These are phyloP conservation scores for Melanomma pulvis-pyrius DNA, from an alignment of 495 filamentous ascomycete genomes.

Conservation along the genomic window DNA sequence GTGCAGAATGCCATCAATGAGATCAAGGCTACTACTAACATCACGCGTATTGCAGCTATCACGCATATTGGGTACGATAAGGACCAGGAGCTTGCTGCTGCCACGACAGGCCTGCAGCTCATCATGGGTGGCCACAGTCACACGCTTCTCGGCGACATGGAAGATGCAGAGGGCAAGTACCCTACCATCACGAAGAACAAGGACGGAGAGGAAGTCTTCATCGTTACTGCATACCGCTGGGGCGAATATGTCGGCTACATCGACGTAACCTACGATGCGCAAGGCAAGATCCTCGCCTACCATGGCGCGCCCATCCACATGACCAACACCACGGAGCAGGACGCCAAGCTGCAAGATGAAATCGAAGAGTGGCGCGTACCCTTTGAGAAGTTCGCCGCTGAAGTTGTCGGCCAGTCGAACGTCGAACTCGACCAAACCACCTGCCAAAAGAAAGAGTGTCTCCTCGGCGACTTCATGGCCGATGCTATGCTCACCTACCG, in stretches of 20 bases:
- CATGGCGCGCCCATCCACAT: constrained; percentile 60
- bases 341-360: constrained; percentile 54
- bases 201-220: constrained; percentile 63
- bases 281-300: constrained; percentile 58
- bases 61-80: constrained; percentile 64
- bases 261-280: constrained; percentile 56
- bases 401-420: constrained; percentile 52
- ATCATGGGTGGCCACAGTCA: constrained; percentile 65
- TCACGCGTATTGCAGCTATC: constrained; percentile 57
- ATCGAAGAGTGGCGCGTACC: constrained; percentile 56
- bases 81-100: constrained; percentile 56
- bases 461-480: constrained; percentile 55
- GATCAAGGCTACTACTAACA: constrained; percentile 53
- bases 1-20: constrained; percentile 58
- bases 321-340: constrained; percentile 57
- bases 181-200: constrained; percentile 59
- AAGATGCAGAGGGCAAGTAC: constrained; percentile 55
- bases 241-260: constrained; percentile 64
- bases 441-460: constrained; percentile 57
- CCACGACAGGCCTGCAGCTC: constrained; percentile 56
- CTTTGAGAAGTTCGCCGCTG: constrained; percentile 54
- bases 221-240: constrained; percentile 63
- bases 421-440: constrained; percentile 54
- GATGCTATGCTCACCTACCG: constrained; percentile 61
- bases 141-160: constrained; percentile 58